Evolutionary conservation across 352 stramenopile species (phyloP), one percentile per base, ranked within the genome.

Genomic region (Phytophthora rubi): DNA sequence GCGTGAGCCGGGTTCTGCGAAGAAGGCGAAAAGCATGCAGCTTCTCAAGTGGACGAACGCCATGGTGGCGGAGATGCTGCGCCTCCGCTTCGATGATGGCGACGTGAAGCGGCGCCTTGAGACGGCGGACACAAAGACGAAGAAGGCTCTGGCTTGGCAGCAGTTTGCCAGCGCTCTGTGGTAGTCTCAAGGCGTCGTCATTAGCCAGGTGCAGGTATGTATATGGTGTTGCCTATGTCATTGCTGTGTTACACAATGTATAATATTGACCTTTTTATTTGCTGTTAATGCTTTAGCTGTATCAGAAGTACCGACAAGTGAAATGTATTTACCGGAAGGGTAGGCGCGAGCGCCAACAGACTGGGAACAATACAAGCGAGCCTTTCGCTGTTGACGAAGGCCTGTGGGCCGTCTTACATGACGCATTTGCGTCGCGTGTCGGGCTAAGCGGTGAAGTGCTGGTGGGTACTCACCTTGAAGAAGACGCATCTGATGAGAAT

Each of bases 301-400:
- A 42, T 53, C 55, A 32, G 23, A 53, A 58, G 47, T 65, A 65
- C 26, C n/a, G 47, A 3, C 57, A 64, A 65, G n/a, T 57, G 12
- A 57, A 59, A 51, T 52, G 48, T 12, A 32, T 59, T 13, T 65
- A 59, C 30, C 23, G 35, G 6, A 65, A 59, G 30, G 59, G n/a
- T 7, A 59, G 32, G 26, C 47, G 33, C 23, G 59, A 53, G n/a
- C 15, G 37, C 7, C 28, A 16, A 4, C 12, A 59, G 39, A 59
- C 47, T 6, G 48, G 59, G 6, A 53, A 59, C 16, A 16, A 62
- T 16, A 44, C 39, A 8, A 62, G 39, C 39, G 39, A 47, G 39
- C 39, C 39, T 23, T 53, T 37, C 18, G 33, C 33, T 51, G 18
- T 59, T 13, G 51, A 59, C 10, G 59, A 67, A 32, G 35, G 16